phyloP scores from a whole-genome alignment of 2,329 filamentous ascomycete genomes.

The Fusarium sp. region DNA sequence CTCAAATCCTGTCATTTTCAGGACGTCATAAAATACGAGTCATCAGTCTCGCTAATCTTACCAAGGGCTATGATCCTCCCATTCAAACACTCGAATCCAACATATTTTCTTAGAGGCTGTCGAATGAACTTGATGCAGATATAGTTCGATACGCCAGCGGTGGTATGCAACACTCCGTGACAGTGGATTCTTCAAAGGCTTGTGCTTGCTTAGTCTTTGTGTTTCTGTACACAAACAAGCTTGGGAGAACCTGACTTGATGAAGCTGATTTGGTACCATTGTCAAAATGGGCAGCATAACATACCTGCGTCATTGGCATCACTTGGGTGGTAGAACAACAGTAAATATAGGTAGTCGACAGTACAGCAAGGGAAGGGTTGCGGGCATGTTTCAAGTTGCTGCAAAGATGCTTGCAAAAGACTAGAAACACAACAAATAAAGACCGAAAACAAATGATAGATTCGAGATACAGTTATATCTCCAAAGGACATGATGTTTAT shows the following conservation, averaged over 20 bases:
- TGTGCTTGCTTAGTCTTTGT: too few species aligned
- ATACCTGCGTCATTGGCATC: neutral
- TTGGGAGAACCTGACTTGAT: neutral
- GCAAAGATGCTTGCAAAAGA: neutral
- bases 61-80: neutral
- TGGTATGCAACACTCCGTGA: too few species aligned
- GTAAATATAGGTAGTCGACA: neutral
- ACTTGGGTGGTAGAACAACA: neutral
- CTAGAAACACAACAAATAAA: neutral
- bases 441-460: neutral
- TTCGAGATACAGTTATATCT: too few species aligned
- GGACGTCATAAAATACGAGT: slow-evolving; percentile 15
- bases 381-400: neutral
- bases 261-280: neutral
- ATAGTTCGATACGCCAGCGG: too few species aligned
- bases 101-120: too few species aligned
- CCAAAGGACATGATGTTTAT: too few species aligned
- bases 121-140: too few species aligned
- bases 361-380: slow-evolving; percentile 11
- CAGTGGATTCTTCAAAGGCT: too few species aligned
- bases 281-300: too few species aligned
- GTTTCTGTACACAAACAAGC: too few species aligned
- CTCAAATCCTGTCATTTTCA: slow-evolving; percentile 11
- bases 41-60: slow-evolving; percentile 26
- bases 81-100: neutral